Base-by-base conservation (phyloP, 2,329 filamentous ascomycete genomes). In the Ascochyta clinopodiicola region DNA sequence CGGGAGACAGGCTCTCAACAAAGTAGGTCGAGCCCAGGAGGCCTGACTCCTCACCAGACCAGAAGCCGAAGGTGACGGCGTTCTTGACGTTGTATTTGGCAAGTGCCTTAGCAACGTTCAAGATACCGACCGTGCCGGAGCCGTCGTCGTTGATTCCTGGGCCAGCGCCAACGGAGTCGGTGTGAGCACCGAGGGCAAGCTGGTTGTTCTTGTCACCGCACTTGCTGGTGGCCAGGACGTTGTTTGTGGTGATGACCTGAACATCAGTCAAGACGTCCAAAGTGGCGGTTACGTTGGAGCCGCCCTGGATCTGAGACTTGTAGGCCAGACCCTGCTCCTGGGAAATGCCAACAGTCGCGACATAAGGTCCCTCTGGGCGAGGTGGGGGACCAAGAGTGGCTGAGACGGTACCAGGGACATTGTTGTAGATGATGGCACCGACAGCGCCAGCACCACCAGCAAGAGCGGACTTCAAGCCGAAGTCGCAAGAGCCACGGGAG, bases 381-480 rank as follows among this genome's bases (percentile, higher is more conserved):
- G 81, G 78, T 0, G 87, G 86, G 0, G 78, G 80, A 10, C 88
- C 89, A 3, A 95, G 80, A 1, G 90, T 93, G 36, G 90, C 91
- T 45, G 82, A 54, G 21, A 70, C 45, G 8, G 38, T 73, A 0
- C 85, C 89, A 1, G 82, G 76, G 2, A 86, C 85, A 62, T 87
- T 88, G 79, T 94, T 92, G 77, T 90, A 93, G 44, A 95, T 81
- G 13, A 95, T 77, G 0, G 87, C 88, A 1, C 87, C 90, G 3
- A 85, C 74, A 5, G 91, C 91, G 19, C 90, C 89, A 1, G 88
- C 88, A 44, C 79, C 81, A 37, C 87, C 88, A 6, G 91, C 90
- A 13, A 84, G 77, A 48, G 81, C 82, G 1, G 88, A 88, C 78
- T 95, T 95, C 56, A 81, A 75, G 10, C 87, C 89, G 63, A 94